These are phyloP conservation scores for Termitomyces sp. DNA, from an alignment of 768 basidiomycete genomes.

Conservation along the genomic window DNA sequence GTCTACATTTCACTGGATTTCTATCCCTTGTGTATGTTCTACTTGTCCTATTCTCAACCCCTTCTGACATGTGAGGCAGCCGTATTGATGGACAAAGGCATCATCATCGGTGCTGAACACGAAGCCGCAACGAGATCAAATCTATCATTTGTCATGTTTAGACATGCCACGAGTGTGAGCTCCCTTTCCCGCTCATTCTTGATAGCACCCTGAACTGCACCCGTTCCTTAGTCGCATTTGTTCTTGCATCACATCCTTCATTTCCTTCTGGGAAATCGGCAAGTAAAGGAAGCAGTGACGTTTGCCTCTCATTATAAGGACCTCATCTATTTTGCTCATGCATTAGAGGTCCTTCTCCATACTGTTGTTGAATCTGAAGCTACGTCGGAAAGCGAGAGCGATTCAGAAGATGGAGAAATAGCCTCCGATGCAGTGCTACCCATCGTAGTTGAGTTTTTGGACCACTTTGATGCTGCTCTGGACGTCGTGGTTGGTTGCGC, in stretches of 20 bases:
- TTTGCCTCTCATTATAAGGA: conserved; percentile 86
- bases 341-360: conserved; percentile 91
- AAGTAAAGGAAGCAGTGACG: conserved; percentile 72
- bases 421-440: conserved; percentile 47
- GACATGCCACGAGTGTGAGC: conserved; percentile 84
- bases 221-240: conserved; percentile 67
- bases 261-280: conserved; percentile 66
- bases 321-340: conserved; percentile 91
- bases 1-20: conserved; percentile 91
- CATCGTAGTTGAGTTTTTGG: conserved; percentile 82
- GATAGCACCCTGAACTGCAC: neutral
- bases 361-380: conserved; percentile 88
- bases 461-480: conserved; percentile 87
- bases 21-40: conserved; percentile 84
- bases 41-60: neutral
- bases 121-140: conserved; percentile 74
- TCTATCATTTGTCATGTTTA: conserved; percentile 87
- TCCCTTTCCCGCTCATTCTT: neutral
- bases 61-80: conserved; percentile 44
- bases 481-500: conserved; percentile 97
- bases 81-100: conserved; percentile 98
- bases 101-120: conserved; percentile 94
- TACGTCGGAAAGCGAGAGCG: conserved; percentile 26
- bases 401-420: conserved; percentile 23
- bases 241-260: conserved; percentile 91